Conservation (phyloP, 352 stramenopile species). For the Phytophthora brassicae region DNA sequence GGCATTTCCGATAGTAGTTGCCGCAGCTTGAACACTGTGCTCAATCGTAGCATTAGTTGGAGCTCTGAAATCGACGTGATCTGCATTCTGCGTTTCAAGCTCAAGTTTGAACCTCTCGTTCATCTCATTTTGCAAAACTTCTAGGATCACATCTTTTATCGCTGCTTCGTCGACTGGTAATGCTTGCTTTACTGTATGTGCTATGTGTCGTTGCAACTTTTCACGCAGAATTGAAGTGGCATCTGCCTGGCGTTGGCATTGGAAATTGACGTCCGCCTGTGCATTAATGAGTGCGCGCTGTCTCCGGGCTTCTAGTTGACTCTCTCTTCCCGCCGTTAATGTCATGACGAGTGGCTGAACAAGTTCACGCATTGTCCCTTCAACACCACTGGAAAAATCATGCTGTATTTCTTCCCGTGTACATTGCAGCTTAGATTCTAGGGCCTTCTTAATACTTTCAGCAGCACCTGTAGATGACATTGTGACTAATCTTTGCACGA, state of each 20-base stretch:
- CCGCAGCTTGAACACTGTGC: no score
- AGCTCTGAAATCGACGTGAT: neutral
- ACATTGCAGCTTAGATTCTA: neutral
- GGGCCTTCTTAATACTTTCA: conserved; percentile 1
- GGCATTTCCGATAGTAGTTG: no score
- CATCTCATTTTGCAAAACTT: neutral
- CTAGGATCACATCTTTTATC: neutral
- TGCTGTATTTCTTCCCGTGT: conserved; percentile 5
- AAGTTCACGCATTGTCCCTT: conserved; percentile 4
- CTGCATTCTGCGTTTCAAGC: neutral
- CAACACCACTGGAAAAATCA: conserved; percentile 5
- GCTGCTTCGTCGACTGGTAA: neutral
- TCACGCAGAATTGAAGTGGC: no score
- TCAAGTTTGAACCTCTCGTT: neutral
- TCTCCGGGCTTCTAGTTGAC: neutral
- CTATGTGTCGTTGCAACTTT: no score
- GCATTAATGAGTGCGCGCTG: neutral
- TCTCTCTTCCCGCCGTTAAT: neutral
- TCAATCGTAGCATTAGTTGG: neutral
- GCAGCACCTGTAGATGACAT: neutral
- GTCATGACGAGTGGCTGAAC: neutral
- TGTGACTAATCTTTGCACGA: no score
- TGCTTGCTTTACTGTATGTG: no score
- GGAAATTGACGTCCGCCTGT: neutral
- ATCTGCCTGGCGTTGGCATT: neutral